Base-by-base conservation (phyloP, 495 filamentous ascomycete genomes). In the Hypoxylon crocopeplum region DNA sequence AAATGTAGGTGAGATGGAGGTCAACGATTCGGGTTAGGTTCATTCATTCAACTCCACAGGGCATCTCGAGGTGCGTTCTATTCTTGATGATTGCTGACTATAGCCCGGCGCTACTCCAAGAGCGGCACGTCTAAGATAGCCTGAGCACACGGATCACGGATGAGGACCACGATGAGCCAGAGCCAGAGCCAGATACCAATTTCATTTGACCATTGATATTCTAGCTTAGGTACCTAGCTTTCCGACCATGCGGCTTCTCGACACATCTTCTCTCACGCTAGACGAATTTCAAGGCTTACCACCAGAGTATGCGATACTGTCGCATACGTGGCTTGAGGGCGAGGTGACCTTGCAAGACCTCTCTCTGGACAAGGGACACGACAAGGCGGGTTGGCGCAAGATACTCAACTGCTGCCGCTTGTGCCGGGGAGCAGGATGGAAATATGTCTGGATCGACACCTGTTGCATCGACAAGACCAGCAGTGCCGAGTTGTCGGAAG, bases 391-490 rank as follows among this genome's bases (percentile, higher is more conserved):
- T 7, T 46, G 24, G 24, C 11, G 11, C 29, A 39, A 29, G 11
- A 10, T 22, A n/a, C 6, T 30, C 4, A 10, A 51, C 3, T 30
- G 34, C 68, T 70, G 66, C 45, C 19, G 69, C 71, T 6, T 34
- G 15, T 5, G 15, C 56, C 8, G 59, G 8, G 8, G 8, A 8
- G 24, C 66, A 29, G 62, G 54, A 13, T 29, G 65, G 13, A 34
- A 58, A 2, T 70, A 64, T 46, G 57, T 59, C 15, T 71, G 71
- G 71, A 67, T 74, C 17, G 71, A 74, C 45, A 72, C 71, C 37
- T 41, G 49, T 56, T 53, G 50, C 44, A 75, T 73, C 33, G 49
- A 73, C 32, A 73, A 73, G 33, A 40, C 51, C 8, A 71, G 68
- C 55, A 68, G 58, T 10, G 62, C 60, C 7, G 69, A 72, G 39